Evolutionary conservation across 371 early-diverging fungal genomes (phyloP).

Genomic region (Mucor lusitanicus): DNA sequence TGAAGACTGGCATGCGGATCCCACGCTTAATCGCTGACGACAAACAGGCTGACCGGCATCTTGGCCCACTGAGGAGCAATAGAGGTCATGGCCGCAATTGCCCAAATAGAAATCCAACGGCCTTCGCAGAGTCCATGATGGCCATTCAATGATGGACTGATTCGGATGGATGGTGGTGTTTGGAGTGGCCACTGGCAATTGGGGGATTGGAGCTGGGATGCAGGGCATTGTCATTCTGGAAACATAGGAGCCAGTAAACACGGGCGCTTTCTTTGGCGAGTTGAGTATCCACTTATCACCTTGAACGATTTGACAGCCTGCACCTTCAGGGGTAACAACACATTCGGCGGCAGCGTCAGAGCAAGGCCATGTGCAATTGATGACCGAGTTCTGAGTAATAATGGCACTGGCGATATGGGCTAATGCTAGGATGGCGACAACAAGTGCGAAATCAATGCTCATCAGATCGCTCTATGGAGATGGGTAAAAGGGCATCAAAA

Average conservation of each 20-base stretch:
- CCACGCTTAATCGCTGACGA: background rate
- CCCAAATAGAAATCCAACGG: conserved; percentile 11
- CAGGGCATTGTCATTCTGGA: background rate
- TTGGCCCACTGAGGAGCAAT: conserved; percentile 6
- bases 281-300: conserved; percentile 7
- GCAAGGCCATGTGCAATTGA: conserved; percentile 25
- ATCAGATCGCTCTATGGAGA: background rate
- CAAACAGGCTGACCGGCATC: conserved; percentile 5
- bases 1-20: background rate
- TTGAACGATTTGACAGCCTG: background rate
- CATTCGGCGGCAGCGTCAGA: background rate
- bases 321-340: background rate
- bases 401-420: background rate
- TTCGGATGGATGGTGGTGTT: background rate
- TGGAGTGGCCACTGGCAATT: background rate
- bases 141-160: conserved; percentile 16
- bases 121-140: background rate
- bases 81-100: conserved; percentile 15
- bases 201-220: conserved; percentile 9
- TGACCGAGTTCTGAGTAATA: background rate
- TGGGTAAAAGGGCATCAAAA: background rate
- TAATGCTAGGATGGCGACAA: background rate
- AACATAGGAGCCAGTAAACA: conserved; percentile 9
- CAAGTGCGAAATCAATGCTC: background rate
- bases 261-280: conserved; percentile 1